Evolutionary conservation across 2,329 filamentous ascomycete genomes (phyloP), one percentile per base, ranked within the genome.

Genomic region (Penicillium sp.): DNA sequence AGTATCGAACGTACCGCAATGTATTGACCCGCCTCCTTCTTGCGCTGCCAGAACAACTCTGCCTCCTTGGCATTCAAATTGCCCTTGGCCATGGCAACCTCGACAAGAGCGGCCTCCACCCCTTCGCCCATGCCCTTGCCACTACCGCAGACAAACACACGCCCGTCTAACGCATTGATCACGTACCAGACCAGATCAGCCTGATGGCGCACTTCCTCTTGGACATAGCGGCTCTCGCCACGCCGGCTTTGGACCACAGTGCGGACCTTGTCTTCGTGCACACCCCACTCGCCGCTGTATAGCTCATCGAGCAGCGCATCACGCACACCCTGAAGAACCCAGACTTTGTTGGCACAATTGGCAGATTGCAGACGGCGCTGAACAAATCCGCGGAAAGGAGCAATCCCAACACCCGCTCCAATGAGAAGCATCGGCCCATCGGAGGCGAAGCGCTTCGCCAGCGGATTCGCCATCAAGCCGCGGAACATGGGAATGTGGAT

Each of bases 151-250:
- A 99, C 95, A 73, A 99, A 99, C 54, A 98, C 88, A 54, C 95
- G 88, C 1, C 95, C 95, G 70, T 99, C 95, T n/a, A 98, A 83
- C 2, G 92, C 88, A 75, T 98, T 98, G 81, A 96, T 90, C 64
- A 98, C 92, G 75, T 92, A 96, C 95, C 95, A 99, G 16, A 98
- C 94, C n/a, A 98, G 84, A 72, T 98, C 95, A 1, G 93, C 91
- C 75, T 98, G 95, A 64, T 91, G 84, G 11, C 86, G 83, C 9
- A 99, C 94, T 76, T 98, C 95, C 70, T 99, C 95, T 73, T 99
- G 95, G 2, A 99, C 95, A 72, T 99, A 99, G 65, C 89, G 89
- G 63, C 91, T 91, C 67, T 92, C 89, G 47, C 90, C 90, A 50
- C 82, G 84, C 54, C 87, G 87, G 66, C 85, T 91, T 75, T 95